These are phyloP conservation scores for Roridomyces roridus DNA, from an alignment of 768 basidiomycete species.

Conservation along the genomic window DNA sequence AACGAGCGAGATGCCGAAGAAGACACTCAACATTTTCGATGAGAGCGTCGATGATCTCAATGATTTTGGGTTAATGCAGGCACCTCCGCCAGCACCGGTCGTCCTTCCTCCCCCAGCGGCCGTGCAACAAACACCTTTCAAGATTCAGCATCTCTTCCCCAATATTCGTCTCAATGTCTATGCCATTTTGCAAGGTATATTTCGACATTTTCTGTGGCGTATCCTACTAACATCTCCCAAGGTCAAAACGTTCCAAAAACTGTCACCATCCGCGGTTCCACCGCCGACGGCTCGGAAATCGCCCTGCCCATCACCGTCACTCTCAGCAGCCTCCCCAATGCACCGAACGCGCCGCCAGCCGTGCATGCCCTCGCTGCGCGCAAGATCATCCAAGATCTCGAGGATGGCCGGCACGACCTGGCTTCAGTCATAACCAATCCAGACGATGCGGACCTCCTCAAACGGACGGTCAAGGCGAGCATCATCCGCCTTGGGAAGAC, in stretches of 20 bases:
- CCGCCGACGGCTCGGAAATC: conserved; percentile 17
- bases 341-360: conserved; percentile 10
- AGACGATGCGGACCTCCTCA: conserved; percentile 11
- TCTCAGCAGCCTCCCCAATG: conserved; percentile 19
- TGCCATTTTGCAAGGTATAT: no score
- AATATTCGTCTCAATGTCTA: conserved; percentile 15
- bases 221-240: neutral
- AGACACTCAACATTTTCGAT: conserved; percentile 22
- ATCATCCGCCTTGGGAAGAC: no score
- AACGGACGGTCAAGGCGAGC: no score
- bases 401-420: conserved; percentile 21
- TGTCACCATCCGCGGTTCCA: conserved; percentile 18
- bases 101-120: conserved; percentile 5
- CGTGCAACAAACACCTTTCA: conserved; percentile 21
- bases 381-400: conserved; percentile 24
- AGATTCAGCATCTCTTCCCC: conserved; percentile 15
- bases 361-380: conserved; percentile 21
- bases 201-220: no score
- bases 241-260: conserved; percentile 22
- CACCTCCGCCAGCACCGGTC: conserved; percentile 5
- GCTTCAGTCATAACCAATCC: neutral
- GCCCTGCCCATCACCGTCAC: conserved; percentile 18
- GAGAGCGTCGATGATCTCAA: conserved; percentile 1
- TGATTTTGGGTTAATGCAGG: neutral
- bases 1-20: no score